Base-by-base conservation (phyloP, 2,329 filamentous ascomycete genomes). In the Teratosphaeria nubilosa region DNA sequence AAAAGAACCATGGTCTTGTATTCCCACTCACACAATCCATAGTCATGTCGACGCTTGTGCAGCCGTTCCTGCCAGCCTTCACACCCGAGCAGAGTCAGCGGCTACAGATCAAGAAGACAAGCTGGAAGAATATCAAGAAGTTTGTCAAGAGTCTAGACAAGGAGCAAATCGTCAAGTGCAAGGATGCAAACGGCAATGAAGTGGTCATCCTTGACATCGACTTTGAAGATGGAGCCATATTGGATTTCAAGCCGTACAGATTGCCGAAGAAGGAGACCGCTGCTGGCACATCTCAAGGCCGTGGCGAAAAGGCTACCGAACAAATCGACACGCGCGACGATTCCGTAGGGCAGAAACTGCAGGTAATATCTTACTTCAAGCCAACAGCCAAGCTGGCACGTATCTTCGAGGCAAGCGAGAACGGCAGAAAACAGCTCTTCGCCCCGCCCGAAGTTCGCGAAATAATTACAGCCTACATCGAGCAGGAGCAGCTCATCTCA, bases 121-220 rank as follows among this genome's bases (percentile, higher is more conserved):
- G 81, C 61, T 87, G 82, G 82, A 87, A 87, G 72, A 87, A 82
- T 60, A 79, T 85, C 60, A 85, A 83, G 67, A 87, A 86, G 63
- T 87, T 87, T 68, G 80, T 87, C 71, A 87, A 87, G 65, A 76
- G 81, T 56, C 75, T 88, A 10, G 84, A 87, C 69, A 87, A 87
- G 69, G 74, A 82, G 53, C 69, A 76, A 20, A 73, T 87, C n/a
- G 70, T 86, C 63, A 86, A 84, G 65, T 79, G 78, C 52, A 87
- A 87, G 68, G 85, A 87, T 54, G 78, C 82, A 37, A 82, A 80
- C 60, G 82, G 83, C 4, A 80, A 84, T 37, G 85, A 87, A 66
- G 83, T 82, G 0, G 78, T 85, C 11, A 81, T 88, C 54, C 62
- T 82, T 16, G 85, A 87, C 63, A 80, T 87, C 53, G 84, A 87